Evolutionary conservation across 345 rosid genomes (phyloP), one percentile per base, ranked within the genome.

Genomic region (Atalantia buxifolia): DNA sequence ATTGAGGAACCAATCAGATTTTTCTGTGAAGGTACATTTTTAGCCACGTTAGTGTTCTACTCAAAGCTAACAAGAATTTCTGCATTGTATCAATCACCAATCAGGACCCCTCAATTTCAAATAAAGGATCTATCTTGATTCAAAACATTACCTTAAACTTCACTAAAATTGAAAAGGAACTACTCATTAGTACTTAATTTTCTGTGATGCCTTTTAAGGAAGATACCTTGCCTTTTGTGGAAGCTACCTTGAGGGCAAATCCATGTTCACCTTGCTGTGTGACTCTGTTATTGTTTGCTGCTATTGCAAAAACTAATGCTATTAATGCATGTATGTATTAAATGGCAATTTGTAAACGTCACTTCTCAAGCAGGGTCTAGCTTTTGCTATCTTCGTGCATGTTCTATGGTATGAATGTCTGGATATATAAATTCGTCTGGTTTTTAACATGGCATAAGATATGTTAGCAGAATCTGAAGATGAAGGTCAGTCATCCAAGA

Each of bases 401-500:
- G 68, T 19, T 69, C 55, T 67, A 30, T 35, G 50, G 50, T 21
- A 40, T 31, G 71, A 21, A n/a, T 78, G 28, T 40, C 67, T 73
- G 66, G 59, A 24, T 65, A 12, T 70, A 42, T 36, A 9, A 8
- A 45, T 12, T 68, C 75, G 25, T 64, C 21, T 60, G 55, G 28
- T 45, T 71, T 30, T 50, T 75, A 59, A 59, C 69, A 24, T n/a
- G 76, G 50, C 13, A 74, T 76, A 30, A 69, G 68, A 61, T 80
- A 66, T 78, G 31, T 80, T 72, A 73, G 70, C 95, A 96, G 99
- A 92, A 96, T 80, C 86, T 96, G 85, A 96, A 94, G 87, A 94
- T 96, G 97, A 96, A 91, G 88, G 85, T 93, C 75, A 90, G 90
- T 79, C 85, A 94, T 84, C 98, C 95, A 40, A 91, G 98, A 85